A percentile compares a stretch with the other conserved stretches of the same genome.
phyloP scores from a whole-genome alignment of 805 yeast genomes.

The Hanseniaspora vineae region DNA sequence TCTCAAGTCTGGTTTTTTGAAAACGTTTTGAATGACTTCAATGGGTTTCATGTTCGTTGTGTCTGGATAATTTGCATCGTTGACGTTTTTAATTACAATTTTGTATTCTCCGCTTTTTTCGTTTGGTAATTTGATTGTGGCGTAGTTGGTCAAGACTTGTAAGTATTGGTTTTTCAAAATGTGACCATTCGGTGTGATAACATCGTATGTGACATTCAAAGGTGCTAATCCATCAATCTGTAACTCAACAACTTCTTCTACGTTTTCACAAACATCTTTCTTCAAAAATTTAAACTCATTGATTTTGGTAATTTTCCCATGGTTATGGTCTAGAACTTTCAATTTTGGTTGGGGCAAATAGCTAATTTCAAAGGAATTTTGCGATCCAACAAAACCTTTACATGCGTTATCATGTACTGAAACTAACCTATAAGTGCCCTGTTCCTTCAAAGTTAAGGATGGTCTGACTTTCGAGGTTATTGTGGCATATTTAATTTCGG shows the following conservation, averaged over 20 bases:
- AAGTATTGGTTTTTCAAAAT: conserved; percentile 22
- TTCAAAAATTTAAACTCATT: conserved; percentile 20
- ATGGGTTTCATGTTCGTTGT: conserved; percentile 25
- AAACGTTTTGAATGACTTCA: conserved; percentile 38
- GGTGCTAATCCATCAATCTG: conserved; percentile 48
- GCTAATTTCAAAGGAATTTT: conserved; percentile 26
- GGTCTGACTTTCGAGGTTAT: conserved; percentile 22
- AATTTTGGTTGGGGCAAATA: conserved; percentile 36
- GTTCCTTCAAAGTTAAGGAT: conserved; percentile 25
- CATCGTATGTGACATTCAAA: conserved; percentile 55
- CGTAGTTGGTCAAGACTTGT: conserved; percentile 40
- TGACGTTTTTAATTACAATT: conserved; percentile 47
- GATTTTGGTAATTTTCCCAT: conserved; percentile 12
- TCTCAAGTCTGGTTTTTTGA: conserved; percentile 45
- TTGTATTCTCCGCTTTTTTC: conserved; percentile 46
- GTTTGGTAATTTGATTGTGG: conserved; percentile 32
- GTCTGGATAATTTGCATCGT: conserved; percentile 49
- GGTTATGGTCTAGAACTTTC: conserved; percentile 22
- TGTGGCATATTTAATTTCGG: conserved; percentile 9
- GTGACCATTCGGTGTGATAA: conserved; percentile 44
- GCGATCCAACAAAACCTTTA: conserved; percentile 31
- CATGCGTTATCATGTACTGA: conserved; percentile 40
- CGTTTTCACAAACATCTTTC: conserved; percentile 34
- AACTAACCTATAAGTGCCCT: conserved; percentile 36
- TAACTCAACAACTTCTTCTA: conserved; percentile 36